Evolutionary conservation across 1,284 basidiomycete species (phyloP), one percentile per base, ranked within the genome.

Genomic region (Entoloma clypeatum): DNA sequence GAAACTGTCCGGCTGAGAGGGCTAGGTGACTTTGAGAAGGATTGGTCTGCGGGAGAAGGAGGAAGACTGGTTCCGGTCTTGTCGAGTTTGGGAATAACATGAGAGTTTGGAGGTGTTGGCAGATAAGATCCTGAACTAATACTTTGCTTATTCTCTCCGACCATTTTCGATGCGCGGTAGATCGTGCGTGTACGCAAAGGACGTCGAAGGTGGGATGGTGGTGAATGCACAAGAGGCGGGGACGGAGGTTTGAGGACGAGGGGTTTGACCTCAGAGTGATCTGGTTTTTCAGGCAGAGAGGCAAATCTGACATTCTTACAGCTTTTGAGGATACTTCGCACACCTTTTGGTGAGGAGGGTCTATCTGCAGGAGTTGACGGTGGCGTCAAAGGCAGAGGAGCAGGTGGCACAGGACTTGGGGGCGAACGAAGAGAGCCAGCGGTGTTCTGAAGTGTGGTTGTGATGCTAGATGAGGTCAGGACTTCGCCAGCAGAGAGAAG

Each of bases 261-360:
- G 26, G 40, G n/a, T 17, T 22, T 10, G 37, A 17, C 29, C 51
- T 54, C n/a, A n/a, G n/a, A 22, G 14, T 29, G 40, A n/a, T 17
- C 23, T 10, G 37, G 18, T 31, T 52, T 54, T 23, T 51, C 50
- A 4, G 60, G 58, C 33, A 64, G 49, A 21, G 59, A 60, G n/a
- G 63, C 66, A 44, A 69, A 69, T 32, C 66, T 63, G 29, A 69
- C 67, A 33, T 59, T 68, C 43, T 67, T 69, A 39, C 58, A 57
- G 36, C 58, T 60, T 47, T 67, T 69, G 27, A 69, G 52, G 28
- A 69, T 68, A 25, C 67, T 61, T n/a, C 63, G 61, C 13, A 60
- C 50, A 22, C 48, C 43, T 18, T 43, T 47, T 1, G 56, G 52
- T 19, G 56, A 53, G 19, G 53, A 45, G 16, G 50, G 49, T 7